phyloP scores from a whole-genome alignment of 2,329 filamentous ascomycete genomes.

The Microthyrium microscopicum region DNA sequence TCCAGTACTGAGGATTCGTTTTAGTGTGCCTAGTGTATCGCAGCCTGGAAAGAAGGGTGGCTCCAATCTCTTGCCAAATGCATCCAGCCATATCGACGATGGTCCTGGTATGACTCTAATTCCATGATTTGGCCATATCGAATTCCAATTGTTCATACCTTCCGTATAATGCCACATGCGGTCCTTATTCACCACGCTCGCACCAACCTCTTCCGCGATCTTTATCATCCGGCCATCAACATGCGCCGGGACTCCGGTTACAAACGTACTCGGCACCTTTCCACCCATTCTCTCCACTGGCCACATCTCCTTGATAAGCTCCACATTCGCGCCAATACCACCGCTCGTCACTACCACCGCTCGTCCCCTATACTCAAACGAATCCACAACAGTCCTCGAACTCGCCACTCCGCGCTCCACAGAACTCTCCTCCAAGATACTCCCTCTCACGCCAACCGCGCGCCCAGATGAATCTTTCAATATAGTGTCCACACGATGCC shows the following conservation, averaged over 20 bases:
- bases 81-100: slow-evolving; percentile 46
- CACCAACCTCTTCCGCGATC: slow-evolving; percentile 37
- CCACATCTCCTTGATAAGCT: slow-evolving; percentile 41
- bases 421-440: slow-evolving; percentile 35
- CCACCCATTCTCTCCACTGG: slow-evolving; percentile 40
- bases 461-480: slow-evolving; percentile 34
- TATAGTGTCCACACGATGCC: slow-evolving; percentile 41
- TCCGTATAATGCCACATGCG: slow-evolving; percentile 54
- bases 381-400: slow-evolving; percentile 27
- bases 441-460: slow-evolving; percentile 36
- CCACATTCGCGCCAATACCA: slow-evolving; percentile 45
- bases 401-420: slow-evolving; percentile 35
- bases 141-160: slow-evolving; percentile 43
- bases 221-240: slow-evolving; percentile 48
- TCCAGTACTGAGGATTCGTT: slow-evolving; percentile 42
- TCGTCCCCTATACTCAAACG: slow-evolving; percentile 37
- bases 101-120: slow-evolving; percentile 45
- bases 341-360: slow-evolving; percentile 40
- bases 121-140: slow-evolving; percentile 44
- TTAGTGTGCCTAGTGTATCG: slow-evolving; percentile 41
- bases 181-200: slow-evolving; percentile 41
- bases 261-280: slow-evolving; percentile 37
- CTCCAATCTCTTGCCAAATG: slow-evolving; percentile 40
- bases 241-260: slow-evolving; percentile 44
- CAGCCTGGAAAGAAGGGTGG: slow-evolving; percentile 39